Evolutionary conservation across 306 rosid genomes (phyloP).

Genomic region (Bauhinia variegata): DNA sequence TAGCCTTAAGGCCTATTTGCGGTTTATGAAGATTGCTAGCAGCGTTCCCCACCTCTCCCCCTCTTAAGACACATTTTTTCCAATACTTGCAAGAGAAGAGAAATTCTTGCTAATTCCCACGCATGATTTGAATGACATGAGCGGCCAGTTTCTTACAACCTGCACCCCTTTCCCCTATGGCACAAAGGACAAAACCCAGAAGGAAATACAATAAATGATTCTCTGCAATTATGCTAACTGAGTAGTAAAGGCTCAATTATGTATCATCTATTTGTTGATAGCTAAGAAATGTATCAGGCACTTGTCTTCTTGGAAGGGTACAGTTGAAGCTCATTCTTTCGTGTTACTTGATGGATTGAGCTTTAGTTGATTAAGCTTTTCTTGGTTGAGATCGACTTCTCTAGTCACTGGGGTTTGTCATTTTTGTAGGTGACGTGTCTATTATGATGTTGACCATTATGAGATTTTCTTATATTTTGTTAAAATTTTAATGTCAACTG

Average conservation of each 20-base stretch:
- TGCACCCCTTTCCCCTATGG: not conserved
- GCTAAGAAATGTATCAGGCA: slow-evolving; percentile 6
- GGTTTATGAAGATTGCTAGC: slow-evolving; percentile 4
- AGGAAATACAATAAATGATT: not conserved
- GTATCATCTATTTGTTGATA: slow-evolving; percentile 1
- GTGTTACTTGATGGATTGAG: slow-evolving; percentile 15
- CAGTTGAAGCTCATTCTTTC: slow-evolving; percentile 19
- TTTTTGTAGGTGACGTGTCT: slow-evolving; percentile 5
- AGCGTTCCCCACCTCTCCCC: not conserved
- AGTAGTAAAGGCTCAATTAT: not conserved
- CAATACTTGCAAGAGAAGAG: too few species aligned
- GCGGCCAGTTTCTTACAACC: slow-evolving; percentile 6
- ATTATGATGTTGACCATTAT: too few species aligned
- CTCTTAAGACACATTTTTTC: not conserved
- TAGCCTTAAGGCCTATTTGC: not conserved
- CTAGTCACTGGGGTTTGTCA: slow-evolving; percentile 11
- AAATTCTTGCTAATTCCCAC: slow-evolving; percentile 1
- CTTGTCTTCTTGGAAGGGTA: not conserved
- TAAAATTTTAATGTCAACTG: not conserved
- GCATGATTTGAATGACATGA: slow-evolving; percentile 21
- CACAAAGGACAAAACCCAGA: not conserved
- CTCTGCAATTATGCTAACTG: slow-evolving; percentile 13
- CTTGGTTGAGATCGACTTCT: slow-evolving; percentile 25
- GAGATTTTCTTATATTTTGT: too few species aligned
- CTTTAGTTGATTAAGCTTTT: slow-evolving; percentile 24